Evolutionary conservation across 306 rosid species (phyloP).

Genomic region (Cicer judaicum): DNA sequence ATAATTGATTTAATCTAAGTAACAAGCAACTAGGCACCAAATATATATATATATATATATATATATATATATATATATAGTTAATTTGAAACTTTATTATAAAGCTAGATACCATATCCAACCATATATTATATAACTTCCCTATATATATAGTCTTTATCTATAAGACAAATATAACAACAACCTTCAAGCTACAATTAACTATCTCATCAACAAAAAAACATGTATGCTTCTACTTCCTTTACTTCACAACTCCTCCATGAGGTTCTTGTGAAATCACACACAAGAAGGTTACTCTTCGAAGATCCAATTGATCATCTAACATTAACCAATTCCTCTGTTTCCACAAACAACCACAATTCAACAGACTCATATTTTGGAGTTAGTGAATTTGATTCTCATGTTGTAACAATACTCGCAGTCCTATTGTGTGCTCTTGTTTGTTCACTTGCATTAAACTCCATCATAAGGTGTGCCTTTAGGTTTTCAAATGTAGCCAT

Average conservation of each 20-base stretch:
- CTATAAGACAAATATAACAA: conserved; percentile 23
- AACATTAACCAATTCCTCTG: conserved; percentile 39
- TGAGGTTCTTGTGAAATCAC: conserved; percentile 47
- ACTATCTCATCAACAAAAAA: conserved; percentile 28
- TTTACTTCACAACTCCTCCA: conserved; percentile 45
- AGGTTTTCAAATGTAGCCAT: conserved; percentile 56
- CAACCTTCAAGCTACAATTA: conserved; percentile 6
- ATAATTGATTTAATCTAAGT: background rate
- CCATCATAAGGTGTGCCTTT: conserved; percentile 74
- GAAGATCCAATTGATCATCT: conserved; percentile 43
- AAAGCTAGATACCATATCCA: conserved; percentile 24
- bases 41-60: background rate
- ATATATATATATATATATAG: background rate
- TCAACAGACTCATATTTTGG: conserved; percentile 40
- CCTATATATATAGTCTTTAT: conserved; percentile 38
- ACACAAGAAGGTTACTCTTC: conserved; percentile 73
- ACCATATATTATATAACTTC: background rate
- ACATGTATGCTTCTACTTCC: conserved; percentile 60
- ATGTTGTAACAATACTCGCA: conserved; percentile 81
- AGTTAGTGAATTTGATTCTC: conserved; percentile 59
- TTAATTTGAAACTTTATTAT: conserved; percentile 15
- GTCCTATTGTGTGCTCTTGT: conserved; percentile 79
- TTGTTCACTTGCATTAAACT: conserved; percentile 78
- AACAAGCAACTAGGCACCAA: conserved; percentile 7
- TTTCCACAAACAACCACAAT: conserved; percentile 29